Evolutionary conservation across 2,329 filamentous ascomycete genomes (phyloP), one percentile per base, ranked within the genome.

Genomic region (Colletotrichum melonis): DNA sequence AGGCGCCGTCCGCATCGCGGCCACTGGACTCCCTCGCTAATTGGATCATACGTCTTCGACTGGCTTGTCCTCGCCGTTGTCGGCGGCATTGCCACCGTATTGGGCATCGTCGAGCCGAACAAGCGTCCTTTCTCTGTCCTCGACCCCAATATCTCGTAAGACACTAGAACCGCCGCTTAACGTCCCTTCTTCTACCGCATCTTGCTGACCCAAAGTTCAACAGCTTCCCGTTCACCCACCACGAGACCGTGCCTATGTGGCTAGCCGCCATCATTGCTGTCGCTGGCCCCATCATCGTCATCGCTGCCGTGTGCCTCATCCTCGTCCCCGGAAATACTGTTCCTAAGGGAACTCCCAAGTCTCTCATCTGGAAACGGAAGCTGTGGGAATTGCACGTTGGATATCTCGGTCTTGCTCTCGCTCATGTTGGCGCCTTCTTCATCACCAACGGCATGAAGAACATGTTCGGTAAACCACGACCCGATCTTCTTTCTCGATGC

Each of bases 321-420:
- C 86, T 96, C 76, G 91, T 97, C 1, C 95, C 95, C 1, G 94
- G 93, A 4, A 88, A 90, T 6, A 92, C 91, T 1, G 91, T 92
- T 1, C 88, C 90, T 19, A 86, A 86, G 55, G 87, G 88, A 24
- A 92, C 92, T 0, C 91, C 93, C 1, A 88, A 88, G 75, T 82
- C 88, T 4, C 83, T 94, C 67, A 86, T 95, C 57, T 95, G 94
- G 92, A 90, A 90, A 80, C 89, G 94, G 76, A 98, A 97, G 84
- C 81, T 98, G 1, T 98, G 96, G 95, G 95, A 98, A 82, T 91
- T 94, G 81, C 95, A 98, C 80, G 91, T 91, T 2, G 95, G 94
- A 72, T 94, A 93, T 91, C 90, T 98, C 78, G 95, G 95, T 0
- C 87, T 98, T 3, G 94, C 88, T 1, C 86, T 98, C 22, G 91